phyloP scores from a whole-genome alignment of 2,329 filamentous ascomycete species.

The Botryosphaeria dothidea region DNA sequence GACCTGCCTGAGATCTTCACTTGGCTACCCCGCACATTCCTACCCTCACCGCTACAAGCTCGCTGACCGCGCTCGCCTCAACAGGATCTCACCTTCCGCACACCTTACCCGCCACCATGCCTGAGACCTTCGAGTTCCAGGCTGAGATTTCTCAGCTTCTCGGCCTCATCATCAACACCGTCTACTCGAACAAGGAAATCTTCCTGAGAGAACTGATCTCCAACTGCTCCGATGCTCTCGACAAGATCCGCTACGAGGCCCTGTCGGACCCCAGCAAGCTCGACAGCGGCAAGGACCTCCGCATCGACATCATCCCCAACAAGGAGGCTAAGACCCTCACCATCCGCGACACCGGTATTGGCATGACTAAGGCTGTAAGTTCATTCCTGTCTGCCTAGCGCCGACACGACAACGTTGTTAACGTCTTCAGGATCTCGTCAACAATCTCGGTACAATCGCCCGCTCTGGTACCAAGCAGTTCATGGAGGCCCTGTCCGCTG shows the following conservation, averaged over 20 bases:
- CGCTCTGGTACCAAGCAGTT: conserved; percentile 99
- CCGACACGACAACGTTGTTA: background rate
- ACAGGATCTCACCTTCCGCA: conserved; percentile 8
- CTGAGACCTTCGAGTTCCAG: conserved; percentile 99
- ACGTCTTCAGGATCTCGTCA: conserved; percentile 83
- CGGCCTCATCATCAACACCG: conserved; percentile 99
- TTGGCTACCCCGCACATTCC: background rate
- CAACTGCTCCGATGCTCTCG: conserved; percentile 97
- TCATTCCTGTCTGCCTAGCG: background rate
- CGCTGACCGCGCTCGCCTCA: background rate
- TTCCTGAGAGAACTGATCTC: conserved; percentile 98
- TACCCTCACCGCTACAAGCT: background rate
- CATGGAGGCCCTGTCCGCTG: conserved; percentile 98
- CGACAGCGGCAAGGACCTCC: conserved; percentile 94
- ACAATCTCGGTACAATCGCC: conserved; percentile 99
- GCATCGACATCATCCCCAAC: conserved; percentile 98
- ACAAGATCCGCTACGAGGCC: conserved; percentile 99
- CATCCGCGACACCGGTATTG: conserved; percentile 97
- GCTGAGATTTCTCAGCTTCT: conserved; percentile 99
- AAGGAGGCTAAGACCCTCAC: conserved; percentile 97
- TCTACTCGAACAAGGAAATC: conserved; percentile 99
- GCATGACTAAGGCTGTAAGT: conserved; percentile 99
- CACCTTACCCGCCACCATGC: conserved; percentile 16
- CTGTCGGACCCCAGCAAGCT: conserved; percentile 97
- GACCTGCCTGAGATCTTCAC: background rate